Evolutionary conservation across 371 early-diverging fungal species (phyloP).

Genomic region (Actinomortierella ambigua): DNA sequence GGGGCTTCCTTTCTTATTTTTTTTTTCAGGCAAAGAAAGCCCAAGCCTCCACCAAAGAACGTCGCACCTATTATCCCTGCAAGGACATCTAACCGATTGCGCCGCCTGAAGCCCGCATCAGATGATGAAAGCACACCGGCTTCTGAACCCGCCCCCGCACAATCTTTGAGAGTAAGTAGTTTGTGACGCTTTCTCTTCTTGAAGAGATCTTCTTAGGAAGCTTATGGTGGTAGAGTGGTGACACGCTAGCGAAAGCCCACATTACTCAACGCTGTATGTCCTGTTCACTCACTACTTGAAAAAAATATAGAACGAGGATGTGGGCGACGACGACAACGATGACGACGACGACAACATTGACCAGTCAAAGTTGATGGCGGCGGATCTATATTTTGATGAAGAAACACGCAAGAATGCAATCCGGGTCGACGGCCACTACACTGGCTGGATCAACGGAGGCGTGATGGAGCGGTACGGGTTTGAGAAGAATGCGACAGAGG

Average conservation of each 20-base stretch:
- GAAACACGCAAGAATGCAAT: slow-evolving; percentile 56
- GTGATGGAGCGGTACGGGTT: slow-evolving; percentile 65
- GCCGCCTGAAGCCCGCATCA: slow-evolving; percentile 50
- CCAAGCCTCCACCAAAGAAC: slow-evolving; percentile 15
- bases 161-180: too few relatives aligned
- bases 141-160: too few relatives aligned
- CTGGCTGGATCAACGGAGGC: slow-evolving; percentile 65
- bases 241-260: too few relatives aligned
- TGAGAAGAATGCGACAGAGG: slow-evolving; percentile 60
- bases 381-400: slow-evolving; percentile 61
- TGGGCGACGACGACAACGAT: slow-evolving; percentile 18
- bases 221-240: too few relatives aligned
- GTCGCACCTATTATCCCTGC: slow-evolving; percentile 19
- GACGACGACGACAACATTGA: slow-evolving; percentile 48
- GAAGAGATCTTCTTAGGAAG: too few relatives aligned
- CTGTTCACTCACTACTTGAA: too few relatives aligned
- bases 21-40: slow-evolving; percentile 8
- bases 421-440: slow-evolving; percentile 64
- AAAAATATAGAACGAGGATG: background rate
- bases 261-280: too few relatives aligned
- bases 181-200: too few relatives aligned
- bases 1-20: too few relatives aligned
- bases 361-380: slow-evolving; percentile 53
- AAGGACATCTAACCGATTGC: slow-evolving; percentile 53
- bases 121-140: slow-evolving; percentile 11